A percentile compares a stretch with the other conserved stretches of the same genome.
Conservation (phyloP, 139 green algal species). For the Chlamydomonas schloesseri region DNA sequence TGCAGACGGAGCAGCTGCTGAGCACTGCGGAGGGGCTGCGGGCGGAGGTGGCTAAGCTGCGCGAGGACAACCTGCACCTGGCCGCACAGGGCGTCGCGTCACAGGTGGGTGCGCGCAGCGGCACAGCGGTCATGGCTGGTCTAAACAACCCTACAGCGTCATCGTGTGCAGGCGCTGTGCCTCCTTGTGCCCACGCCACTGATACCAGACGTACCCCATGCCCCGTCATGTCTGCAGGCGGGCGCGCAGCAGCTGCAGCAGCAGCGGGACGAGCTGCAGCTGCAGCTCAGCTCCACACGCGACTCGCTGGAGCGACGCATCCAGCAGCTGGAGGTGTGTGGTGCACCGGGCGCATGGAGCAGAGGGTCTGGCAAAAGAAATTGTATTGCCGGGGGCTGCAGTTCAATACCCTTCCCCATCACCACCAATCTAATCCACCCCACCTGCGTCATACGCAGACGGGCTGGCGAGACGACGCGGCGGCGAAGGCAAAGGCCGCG, state of each 20-base stretch:
- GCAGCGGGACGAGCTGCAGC: constrained; percentile 33
- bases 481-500: background rate
- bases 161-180: too few relatives aligned
- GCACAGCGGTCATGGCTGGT: too few relatives aligned
- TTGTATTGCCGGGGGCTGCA: too few relatives aligned
- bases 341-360: too few relatives aligned
- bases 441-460: too few relatives aligned
- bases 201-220: too few relatives aligned
- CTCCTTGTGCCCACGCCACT: too few relatives aligned
- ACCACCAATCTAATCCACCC: too few relatives aligned
- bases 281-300: constrained; percentile 1
- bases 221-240: constrained; percentile 1
- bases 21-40: background rate
- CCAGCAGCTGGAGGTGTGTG: constrained; percentile 8
- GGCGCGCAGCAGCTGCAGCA: constrained; percentile 18
- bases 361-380: too few relatives aligned
- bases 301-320: constrained; percentile 19
- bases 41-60: constrained; percentile 11
- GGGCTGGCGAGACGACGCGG: constrained; percentile 4
- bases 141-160: too few relatives aligned
- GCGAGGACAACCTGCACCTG: constrained; percentile 43
- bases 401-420: too few relatives aligned
- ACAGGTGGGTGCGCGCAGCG: constrained; percentile 1
- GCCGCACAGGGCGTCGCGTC: constrained; percentile 13
- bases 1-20: background rate